phyloP scores from a whole-genome alignment of 495 filamentous ascomycete species.

The Barbatosphaeria neglecta region DNA sequence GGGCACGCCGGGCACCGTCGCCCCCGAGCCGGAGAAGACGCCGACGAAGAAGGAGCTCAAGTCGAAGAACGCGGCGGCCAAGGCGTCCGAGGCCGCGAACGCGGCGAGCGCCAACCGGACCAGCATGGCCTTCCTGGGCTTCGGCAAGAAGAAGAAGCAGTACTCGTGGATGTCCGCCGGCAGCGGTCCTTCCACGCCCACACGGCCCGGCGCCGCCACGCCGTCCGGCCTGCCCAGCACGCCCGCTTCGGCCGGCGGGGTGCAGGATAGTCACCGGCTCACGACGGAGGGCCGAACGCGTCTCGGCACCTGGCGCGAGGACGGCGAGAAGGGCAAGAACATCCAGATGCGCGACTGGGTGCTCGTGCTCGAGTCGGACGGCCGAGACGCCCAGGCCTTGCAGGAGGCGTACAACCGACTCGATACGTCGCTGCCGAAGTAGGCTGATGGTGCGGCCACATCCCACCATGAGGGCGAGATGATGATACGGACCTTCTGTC shows the following conservation, averaged over 20 bases:
- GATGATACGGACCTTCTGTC: too few species aligned
- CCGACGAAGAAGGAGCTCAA: constrained; percentile 49
- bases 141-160: constrained; percentile 40
- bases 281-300: constrained; percentile 28
- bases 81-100: constrained; percentile 38
- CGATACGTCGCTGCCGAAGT: constrained; percentile 24
- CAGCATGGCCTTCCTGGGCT: constrained; percentile 36
- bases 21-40: constrained; percentile 34
- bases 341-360: constrained; percentile 65
- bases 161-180: constrained; percentile 49
- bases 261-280: too few species aligned
- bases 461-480: too few species aligned
- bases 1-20: constrained; percentile 36
- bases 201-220: constrained; percentile 8
- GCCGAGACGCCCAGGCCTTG: constrained; percentile 40
- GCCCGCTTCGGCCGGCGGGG: constrained; percentile 6
- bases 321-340: constrained; percentile 45
- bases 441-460: neutral
- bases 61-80: constrained; percentile 43
- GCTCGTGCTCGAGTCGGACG: constrained; percentile 49
- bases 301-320: constrained; percentile 53
- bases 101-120: constrained; percentile 46
- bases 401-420: constrained; percentile 42
- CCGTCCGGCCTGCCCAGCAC: constrained; percentile 16
- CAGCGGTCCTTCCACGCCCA: constrained; percentile 36